These are phyloP conservation scores for Hypholoma sublateritium DNA, from an alignment of 768 basidiomycete species.

Conservation along the genomic window DNA sequence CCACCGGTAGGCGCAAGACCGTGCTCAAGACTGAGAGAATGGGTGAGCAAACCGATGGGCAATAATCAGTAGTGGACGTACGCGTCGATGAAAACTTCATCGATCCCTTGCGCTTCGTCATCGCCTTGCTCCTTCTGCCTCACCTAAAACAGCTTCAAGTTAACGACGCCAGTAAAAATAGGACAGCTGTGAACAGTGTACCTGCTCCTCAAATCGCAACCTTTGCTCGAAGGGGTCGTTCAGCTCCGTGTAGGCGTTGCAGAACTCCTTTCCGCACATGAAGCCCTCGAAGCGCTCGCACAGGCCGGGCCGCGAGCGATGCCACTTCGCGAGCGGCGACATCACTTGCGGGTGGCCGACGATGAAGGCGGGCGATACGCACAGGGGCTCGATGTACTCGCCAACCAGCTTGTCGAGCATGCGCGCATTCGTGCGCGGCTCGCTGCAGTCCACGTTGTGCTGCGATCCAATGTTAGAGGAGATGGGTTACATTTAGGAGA, in stretches of 20 bases:
- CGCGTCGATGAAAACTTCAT: conserved; percentile 96
- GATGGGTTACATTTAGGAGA: neutral
- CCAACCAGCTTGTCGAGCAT: conserved; percentile 99
- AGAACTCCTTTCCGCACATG: conserved; percentile 97
- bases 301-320: conserved; percentile 93
- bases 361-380: conserved; percentile 96
- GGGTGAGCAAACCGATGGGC: neutral
- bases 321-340: conserved; percentile 99
- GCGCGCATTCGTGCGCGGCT: conserved; percentile 93
- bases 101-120: conserved; percentile 96
- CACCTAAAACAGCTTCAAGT: conserved; percentile 36
- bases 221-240: conserved; percentile 99
- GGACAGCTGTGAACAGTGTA: conserved; percentile 19
- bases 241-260: conserved; percentile 99
- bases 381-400: conserved; percentile 96
- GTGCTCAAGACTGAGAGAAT: conserved; percentile 75
- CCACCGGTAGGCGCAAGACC: conserved; percentile 97
- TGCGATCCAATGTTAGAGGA: conserved; percentile 23
- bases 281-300: conserved; percentile 99
- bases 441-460: conserved; percentile 96
- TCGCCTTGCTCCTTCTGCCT: conserved; percentile 96
- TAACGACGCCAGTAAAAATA: neutral
- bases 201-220: conserved; percentile 93
- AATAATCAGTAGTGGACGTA: conserved; percentile 38
- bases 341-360: conserved; percentile 99